A percentile compares a stretch with the other conserved stretches of the same genome.
Conservation (phyloP, 2,329 filamentous ascomycete genomes). For the Exophiala calicioides region DNA sequence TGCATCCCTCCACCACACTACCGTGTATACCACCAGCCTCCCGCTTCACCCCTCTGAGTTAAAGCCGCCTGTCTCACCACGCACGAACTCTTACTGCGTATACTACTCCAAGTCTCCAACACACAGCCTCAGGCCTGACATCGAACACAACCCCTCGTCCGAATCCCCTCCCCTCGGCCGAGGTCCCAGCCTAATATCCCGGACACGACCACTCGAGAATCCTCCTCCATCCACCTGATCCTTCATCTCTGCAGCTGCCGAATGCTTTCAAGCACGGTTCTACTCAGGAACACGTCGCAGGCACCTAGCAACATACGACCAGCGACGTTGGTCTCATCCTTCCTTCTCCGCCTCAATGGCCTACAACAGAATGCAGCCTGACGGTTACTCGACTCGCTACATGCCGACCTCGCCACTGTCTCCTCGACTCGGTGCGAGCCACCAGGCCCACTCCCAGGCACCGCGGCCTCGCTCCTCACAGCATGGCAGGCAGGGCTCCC, state of each 20-base stretch:
- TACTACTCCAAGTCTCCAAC: too few species aligned
- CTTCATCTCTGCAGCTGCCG: conserved; percentile 16
- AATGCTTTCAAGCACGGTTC: conserved; percentile 16
- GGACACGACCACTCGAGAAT: too few species aligned
- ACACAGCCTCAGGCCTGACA: too few species aligned
- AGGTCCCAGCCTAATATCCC: neutral
- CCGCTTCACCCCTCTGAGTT: too few species aligned
- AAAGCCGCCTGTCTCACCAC: too few species aligned
- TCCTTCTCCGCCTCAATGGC: conserved; percentile 10
- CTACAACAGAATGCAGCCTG: conserved; percentile 17
- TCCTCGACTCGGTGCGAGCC: conserved; percentile 21
- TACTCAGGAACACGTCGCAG: conserved; percentile 10
- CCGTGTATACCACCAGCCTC: too few species aligned
- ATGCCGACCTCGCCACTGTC: conserved; percentile 32
- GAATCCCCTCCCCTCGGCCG: neutral
- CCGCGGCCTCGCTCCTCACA: conserved; percentile 35
- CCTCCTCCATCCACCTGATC: too few species aligned
- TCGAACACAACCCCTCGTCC: too few species aligned
- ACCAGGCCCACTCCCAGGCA: conserved; percentile 37
- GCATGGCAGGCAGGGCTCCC: conserved; percentile 38
- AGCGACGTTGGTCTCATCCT: conserved; percentile 8
- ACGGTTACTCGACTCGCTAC: conserved; percentile 27
- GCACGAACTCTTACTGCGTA: too few species aligned
- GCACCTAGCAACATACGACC: conserved; percentile 6
- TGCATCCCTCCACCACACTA: too few species aligned